Evolutionary conservation across 2,329 filamentous ascomycete genomes (phyloP), one percentile per base, ranked within the genome.

Genomic region (Ophiostoma ulmi): DNA sequence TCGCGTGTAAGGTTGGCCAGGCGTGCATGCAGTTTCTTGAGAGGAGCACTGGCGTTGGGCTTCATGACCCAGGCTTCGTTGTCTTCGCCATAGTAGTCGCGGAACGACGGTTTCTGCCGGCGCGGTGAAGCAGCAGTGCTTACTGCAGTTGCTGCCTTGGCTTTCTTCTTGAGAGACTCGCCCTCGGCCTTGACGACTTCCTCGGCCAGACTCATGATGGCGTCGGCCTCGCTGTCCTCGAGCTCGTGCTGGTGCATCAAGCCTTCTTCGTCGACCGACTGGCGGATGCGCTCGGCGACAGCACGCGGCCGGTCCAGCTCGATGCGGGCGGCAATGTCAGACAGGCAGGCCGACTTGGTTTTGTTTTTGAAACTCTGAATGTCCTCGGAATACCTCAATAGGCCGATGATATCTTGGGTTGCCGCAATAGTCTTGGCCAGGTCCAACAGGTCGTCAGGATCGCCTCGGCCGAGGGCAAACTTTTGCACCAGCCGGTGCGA

Each of bases 181-280:
- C 88, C 91, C 78, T 93, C 90, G 41, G 86, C 84, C 36, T 84
- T 82, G 26, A 92, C 83, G 13, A 94, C 86, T 71, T 90, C 86
- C 77, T 93, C 87, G 6, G 92, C 92, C 67, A 97, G 82, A 1
- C 87, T 86, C 35, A 91, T 86, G 75, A 95, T 88, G 72, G 90
- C 87, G 26, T 85, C 87, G 0, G 89, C 88, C 73, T 92, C 88
- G 69, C 86, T 88, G 72, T 94, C 89, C 75, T 95, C 89, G 1
- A 90, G 85, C 48, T 90, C 87, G 75, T 97, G 94, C 75, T 92
- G 90, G 74, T 92, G 88, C 20, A 89, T 84, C n/a, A 98, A 82
- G 0, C 93, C 92, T 73, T 97, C 94, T 80, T 98, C 95, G 76
- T 99, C 95, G 71, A 99, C 97, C 4, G 94, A 90, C 2, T 86